phyloP scores from a whole-genome alignment of 75 land plant genomes.

The Ceratopteris richardii region DNA sequence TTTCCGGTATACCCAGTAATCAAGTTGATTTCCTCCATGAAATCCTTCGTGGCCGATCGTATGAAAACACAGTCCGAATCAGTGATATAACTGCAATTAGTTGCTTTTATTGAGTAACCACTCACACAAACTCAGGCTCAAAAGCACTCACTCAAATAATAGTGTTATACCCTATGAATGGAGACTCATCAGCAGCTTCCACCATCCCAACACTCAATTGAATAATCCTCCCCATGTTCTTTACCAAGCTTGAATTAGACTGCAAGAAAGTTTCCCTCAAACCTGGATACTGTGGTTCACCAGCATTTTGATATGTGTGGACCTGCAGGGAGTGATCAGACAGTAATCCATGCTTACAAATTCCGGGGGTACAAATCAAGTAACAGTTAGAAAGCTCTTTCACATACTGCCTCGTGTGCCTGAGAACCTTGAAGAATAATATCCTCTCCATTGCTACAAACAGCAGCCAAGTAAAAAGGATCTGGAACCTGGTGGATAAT shows the following conservation, averaged over 20 bases:
- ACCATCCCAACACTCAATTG: constrained; percentile 39
- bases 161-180: constrained; percentile 26
- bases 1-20: constrained; percentile 32
- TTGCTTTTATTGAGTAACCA: neutral
- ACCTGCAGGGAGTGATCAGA: constrained; percentile 17
- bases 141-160: neutral
- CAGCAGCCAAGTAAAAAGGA: constrained; percentile 35
- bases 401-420: constrained; percentile 31
- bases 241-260: neutral
- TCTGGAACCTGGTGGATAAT: constrained; percentile 29
- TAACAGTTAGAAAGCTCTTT: too few species aligned
- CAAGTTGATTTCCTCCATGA: constrained; percentile 33
- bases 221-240: constrained; percentile 17
- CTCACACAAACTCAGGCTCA: neutral
- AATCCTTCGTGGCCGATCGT: constrained; percentile 36
- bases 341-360: neutral
- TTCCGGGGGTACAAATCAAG: too few species aligned
- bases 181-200: constrained; percentile 33
- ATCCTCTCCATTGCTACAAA: constrained; percentile 27
- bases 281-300: constrained; percentile 14
- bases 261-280: constrained; percentile 12
- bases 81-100: constrained; percentile 30
- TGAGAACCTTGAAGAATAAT: constrained; percentile 41
- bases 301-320: constrained; percentile 18
- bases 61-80: constrained; percentile 34